Percentiles rank a stretch among this genome's conserved stretches.
phyloP scores from a whole-genome alignment of 2,329 filamentous ascomycete genomes.

The Sporothrix sp. region DNA sequence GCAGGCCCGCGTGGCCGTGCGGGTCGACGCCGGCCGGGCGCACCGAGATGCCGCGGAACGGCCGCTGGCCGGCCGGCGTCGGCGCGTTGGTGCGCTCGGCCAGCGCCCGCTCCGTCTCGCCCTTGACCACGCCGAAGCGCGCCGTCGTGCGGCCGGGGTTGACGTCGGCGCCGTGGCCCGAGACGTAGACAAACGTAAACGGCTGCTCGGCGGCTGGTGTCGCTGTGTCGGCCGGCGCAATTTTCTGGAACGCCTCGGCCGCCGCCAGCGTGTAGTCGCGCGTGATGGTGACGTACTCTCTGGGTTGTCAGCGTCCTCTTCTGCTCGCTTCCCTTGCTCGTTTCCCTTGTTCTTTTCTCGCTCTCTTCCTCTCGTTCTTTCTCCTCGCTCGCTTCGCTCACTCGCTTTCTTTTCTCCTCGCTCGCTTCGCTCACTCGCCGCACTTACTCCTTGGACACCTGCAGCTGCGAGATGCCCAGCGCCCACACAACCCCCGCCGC shows the following conservation, averaged over 20 bases:
- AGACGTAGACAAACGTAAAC: conserved; percentile 64
- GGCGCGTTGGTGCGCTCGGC: conserved; percentile 36
- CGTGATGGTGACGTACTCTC: conserved; percentile 58
- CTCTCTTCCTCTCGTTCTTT: conserved; percentile 20
- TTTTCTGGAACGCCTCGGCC: conserved; percentile 9
- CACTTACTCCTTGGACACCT: conserved; percentile 48
- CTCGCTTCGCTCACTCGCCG: no score
- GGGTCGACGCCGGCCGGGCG: conserved; percentile 52
- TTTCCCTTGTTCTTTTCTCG: no score
- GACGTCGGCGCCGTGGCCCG: conserved; percentile 51
- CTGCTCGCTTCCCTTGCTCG: no score
- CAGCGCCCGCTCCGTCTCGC: conserved; percentile 51
- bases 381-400: no score
- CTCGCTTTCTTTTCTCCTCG: no score
- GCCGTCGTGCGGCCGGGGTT: conserved; percentile 45
- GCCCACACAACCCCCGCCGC: conserved; percentile 67
- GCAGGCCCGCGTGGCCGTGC: conserved; percentile 30
- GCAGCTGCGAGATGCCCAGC: conserved; percentile 52
- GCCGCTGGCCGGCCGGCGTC: conserved; percentile 16
- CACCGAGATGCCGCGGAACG: conserved; percentile 45
- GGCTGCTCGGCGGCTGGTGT: conserved; percentile 19
- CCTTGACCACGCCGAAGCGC: conserved; percentile 56
- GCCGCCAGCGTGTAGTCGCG: conserved; percentile 50
- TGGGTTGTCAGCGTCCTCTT: no score
- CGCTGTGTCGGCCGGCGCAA: background rate